Conservation (phyloP, 1,284 basidiomycete species). For the Ceratobasidium sp. region DNA sequence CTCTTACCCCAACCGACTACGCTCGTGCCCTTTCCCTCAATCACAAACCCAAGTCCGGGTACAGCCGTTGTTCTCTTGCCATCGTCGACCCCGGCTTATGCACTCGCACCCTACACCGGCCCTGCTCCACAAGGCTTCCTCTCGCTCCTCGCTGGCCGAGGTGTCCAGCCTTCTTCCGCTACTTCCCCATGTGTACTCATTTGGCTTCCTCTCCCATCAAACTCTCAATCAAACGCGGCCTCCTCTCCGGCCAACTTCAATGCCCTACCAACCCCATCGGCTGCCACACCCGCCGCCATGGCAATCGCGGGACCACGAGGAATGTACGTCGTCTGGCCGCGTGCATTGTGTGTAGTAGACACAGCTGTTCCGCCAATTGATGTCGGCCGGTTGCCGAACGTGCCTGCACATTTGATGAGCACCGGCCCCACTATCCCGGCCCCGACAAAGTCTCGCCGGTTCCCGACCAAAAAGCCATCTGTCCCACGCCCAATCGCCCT, state of each 20-base stretch:
- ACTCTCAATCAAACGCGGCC: background rate
- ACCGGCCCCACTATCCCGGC: background rate
- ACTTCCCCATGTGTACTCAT: constrained; percentile 22
- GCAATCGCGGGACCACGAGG: constrained; percentile 35
- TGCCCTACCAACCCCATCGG: constrained; percentile 27
- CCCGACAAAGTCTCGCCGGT: constrained; percentile 19
- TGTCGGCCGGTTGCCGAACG: background rate
- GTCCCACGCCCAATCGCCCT: constrained; percentile 10
- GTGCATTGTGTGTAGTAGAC: constrained; percentile 24
- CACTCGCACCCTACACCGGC: constrained; percentile 24
- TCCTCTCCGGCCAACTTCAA: constrained; percentile 19
- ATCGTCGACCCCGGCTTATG: constrained; percentile 20
- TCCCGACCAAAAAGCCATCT: constrained; percentile 5
- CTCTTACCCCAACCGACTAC: constrained; percentile 16
- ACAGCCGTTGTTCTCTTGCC: constrained; percentile 14
- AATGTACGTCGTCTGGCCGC: constrained; percentile 35
- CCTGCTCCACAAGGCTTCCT: constrained; percentile 32
- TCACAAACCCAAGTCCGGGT: background rate
- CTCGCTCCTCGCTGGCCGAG: constrained; percentile 25
- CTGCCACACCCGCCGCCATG: constrained; percentile 29
- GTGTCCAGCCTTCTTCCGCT: constrained; percentile 28
- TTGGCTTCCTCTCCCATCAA: constrained; percentile 28
- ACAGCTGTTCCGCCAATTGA: constrained; percentile 9
- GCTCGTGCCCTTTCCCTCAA: constrained; percentile 9
- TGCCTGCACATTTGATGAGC: constrained; percentile 6